These are phyloP conservation scores for Fusarium lyarnte DNA, from an alignment of 2,329 filamentous ascomycete genomes.

Conservation along the genomic window DNA sequence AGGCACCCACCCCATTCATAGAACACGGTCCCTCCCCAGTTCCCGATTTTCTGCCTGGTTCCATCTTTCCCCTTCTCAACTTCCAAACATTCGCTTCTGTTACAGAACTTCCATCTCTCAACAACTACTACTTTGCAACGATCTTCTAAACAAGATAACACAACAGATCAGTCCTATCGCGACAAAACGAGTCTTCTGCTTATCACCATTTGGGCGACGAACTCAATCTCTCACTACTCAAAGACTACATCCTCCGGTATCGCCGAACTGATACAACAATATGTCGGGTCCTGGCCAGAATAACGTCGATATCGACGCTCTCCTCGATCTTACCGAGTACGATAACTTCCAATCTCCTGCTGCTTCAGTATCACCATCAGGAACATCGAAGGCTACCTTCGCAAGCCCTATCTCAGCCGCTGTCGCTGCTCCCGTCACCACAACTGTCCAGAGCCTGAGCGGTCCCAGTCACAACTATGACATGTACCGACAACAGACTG, in stretches of 20 bases:
- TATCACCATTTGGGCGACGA: constrained; percentile 5
- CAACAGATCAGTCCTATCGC: neutral
- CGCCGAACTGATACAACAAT: constrained; percentile 29
- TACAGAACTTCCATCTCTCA: constrained; percentile 28
- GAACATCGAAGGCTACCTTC: constrained; percentile 64
- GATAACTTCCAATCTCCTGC: constrained; percentile 69
- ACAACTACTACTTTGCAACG: constrained; percentile 10
- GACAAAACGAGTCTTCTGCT: neutral
- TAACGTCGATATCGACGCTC: constrained; percentile 64
- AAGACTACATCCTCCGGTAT: constrained; percentile 16
- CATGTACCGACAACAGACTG: constrained; percentile 94
- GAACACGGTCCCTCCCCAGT: constrained; percentile 44
- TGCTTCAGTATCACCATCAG: constrained; percentile 62
- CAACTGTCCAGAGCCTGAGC: constrained; percentile 70
- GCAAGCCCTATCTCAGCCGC: constrained; percentile 62
- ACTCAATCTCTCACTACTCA: neutral
- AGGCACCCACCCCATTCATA: constrained; percentile 50
- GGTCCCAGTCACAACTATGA: constrained; percentile 95
- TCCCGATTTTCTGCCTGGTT: constrained; percentile 40
- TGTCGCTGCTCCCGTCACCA: constrained; percentile 63
- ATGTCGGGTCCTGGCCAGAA: constrained; percentile 56
- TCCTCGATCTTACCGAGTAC: constrained; percentile 71
- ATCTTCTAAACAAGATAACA: neutral
- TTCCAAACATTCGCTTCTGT: constrained; percentile 32
- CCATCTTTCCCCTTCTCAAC: constrained; percentile 37